Conservation (phyloP, 805 yeast species). For the Saccharomycopsis lassenensis region DNA sequence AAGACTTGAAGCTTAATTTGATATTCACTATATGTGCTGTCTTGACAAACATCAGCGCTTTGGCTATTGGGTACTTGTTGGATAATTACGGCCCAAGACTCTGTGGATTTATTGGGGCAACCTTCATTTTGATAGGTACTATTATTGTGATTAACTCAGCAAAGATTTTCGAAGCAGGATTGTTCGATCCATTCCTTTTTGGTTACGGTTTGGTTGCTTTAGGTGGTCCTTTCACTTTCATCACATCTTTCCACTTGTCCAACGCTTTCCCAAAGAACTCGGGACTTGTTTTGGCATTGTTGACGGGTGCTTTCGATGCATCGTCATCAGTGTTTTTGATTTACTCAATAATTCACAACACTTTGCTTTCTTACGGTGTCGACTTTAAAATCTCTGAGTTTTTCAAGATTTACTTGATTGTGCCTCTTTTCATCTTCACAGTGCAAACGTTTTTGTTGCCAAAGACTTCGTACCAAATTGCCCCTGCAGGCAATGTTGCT, state of each 20-base stretch:
- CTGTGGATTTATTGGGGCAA: conserved; percentile 65
- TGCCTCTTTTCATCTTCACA: conserved; percentile 65
- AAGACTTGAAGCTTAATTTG: conserved; percentile 71
- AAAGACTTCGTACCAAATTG: conserved; percentile 43
- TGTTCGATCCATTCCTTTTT: conserved; percentile 51
- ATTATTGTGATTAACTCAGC: conserved; percentile 32
- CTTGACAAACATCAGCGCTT: conserved; percentile 71
- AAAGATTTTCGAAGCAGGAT: conserved; percentile 10
- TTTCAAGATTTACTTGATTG: conserved; percentile 57
- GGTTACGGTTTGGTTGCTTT: conserved; percentile 75
- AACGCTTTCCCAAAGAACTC: conserved; percentile 76
- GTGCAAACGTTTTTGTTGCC: conserved; percentile 84
- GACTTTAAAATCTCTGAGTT: conserved; percentile 36
- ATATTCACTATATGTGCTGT: conserved; percentile 84
- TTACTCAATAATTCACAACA: conserved; percentile 53
- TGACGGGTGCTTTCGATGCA: conserved; percentile 89
- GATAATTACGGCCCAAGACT: conserved; percentile 78
- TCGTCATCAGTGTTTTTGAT: conserved; percentile 78
- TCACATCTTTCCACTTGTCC: conserved; percentile 82
- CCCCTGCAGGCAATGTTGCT: neutral
- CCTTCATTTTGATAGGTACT: conserved; percentile 48
- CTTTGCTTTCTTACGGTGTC: conserved; percentile 21
- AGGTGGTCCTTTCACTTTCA: conserved; percentile 92
- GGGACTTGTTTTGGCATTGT: conserved; percentile 67
- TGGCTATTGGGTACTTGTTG: conserved; percentile 70